Evolutionary conservation across 2,329 filamentous ascomycete genomes (phyloP), one percentile per base, ranked within the genome.

Genomic region (Botryotinia convoluta): DNA sequence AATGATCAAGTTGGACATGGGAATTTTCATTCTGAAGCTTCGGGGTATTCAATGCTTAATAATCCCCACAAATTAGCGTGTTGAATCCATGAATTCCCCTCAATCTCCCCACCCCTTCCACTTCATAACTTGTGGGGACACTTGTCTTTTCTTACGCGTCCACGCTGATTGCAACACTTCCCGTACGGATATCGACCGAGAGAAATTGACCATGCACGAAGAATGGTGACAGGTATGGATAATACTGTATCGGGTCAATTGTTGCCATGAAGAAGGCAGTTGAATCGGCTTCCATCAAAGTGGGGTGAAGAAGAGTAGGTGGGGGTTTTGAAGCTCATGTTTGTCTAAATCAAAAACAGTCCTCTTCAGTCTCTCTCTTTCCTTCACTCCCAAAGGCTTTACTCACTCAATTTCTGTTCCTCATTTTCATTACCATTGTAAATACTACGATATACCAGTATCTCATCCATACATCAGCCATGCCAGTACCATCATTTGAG

Each of bases 401-500:
- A 48, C 12, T 37, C n/a, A 18, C 29, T n/a, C 44, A 35, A 14
- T 48, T 14, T 26, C 29, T 35, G 9, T 65, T 44, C 22, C 62
- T 35, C 42, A 22, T 8, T 65, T 12, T 3, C 44, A 69, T 42
- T 9, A 16, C 39, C 65, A 16, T 32, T 42, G 9, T 6, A 12
- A 16, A 42, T 45, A 16, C 37, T 16, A 48, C 62, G 18, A 68
- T 48, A 59, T 26, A 29, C 5, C 14, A 26, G 14, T 26, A 69
- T 57, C 29, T 42, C n/a, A 39, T 12, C n/a, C 65, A 45, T 60
- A 63, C 54, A 44, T 39, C 62, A 60, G 57, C 35, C 44, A 74
- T 74, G 70, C 60, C 62, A 69, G 57, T 74, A 32, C 71, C 75
- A 64, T 75, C 77, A 45, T 78, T 78, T 67, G 74, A 67, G 68